Conservation (phyloP, 2,329 filamentous ascomycete species). For the Periconia sp. region DNA sequence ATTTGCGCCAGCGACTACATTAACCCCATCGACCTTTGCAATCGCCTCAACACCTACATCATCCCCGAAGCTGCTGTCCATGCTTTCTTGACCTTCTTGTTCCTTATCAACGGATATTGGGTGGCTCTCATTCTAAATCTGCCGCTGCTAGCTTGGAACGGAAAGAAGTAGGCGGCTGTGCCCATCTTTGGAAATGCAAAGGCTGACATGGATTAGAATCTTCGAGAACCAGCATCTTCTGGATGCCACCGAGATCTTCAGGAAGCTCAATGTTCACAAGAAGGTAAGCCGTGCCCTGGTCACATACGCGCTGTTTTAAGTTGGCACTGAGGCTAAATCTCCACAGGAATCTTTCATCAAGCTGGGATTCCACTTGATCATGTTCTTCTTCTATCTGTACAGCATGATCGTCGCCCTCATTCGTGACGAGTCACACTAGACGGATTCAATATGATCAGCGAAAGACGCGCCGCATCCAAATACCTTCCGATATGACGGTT, state of each 20-base stretch:
- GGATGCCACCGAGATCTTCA: conserved; percentile 98
- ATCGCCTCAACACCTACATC: conserved; percentile 99
- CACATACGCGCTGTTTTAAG: not conserved
- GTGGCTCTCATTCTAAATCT: conserved; percentile 87
- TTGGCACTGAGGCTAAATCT: conserved; percentile 12
- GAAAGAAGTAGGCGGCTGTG: conserved; percentile 82
- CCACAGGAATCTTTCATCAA: conserved; percentile 95
- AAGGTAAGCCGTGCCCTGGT: conserved; percentile 62
- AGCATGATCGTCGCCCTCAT: conserved; percentile 98
- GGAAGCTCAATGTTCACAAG: conserved; percentile 98
- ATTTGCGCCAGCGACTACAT: conserved; percentile 82
- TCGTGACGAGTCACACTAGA: conserved; percentile 82
- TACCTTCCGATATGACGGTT: not conserved
- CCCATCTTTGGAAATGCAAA: not conserved
- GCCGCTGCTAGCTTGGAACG: conserved; percentile 88
- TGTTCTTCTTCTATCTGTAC: conserved; percentile 99
- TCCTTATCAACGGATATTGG: conserved; percentile 99
- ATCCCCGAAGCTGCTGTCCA: conserved; percentile 98
- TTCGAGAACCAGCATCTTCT: conserved; percentile 95
- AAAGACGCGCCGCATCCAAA: not conserved
- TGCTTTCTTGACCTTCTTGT: conserved; percentile 91
- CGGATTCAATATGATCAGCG: conserved; percentile 15
- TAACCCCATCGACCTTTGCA: conserved; percentile 99
- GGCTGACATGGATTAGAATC: conserved; percentile 65
- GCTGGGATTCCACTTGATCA: conserved; percentile 95